These are phyloP conservation scores for Monosporascus sp. DNA, from an alignment of 2,329 filamentous ascomycete genomes.

Conservation along the genomic window DNA sequence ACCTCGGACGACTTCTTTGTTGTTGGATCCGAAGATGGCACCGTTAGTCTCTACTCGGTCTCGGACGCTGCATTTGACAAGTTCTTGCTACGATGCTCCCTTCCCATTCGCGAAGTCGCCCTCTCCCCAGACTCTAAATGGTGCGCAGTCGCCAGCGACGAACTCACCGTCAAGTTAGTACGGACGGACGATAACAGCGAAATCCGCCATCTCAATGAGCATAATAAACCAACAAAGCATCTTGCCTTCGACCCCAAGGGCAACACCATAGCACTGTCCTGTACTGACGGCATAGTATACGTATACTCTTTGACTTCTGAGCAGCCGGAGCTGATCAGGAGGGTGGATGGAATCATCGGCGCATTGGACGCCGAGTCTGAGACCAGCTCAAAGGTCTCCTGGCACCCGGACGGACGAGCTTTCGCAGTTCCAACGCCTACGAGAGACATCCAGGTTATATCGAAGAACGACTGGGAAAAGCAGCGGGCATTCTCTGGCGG, in stretches of 20 bases:
- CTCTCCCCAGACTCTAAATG: slow-evolving; percentile 77
- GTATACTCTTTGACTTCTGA: slow-evolving; percentile 78
- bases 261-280: slow-evolving; percentile 71
- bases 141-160: slow-evolving; percentile 95
- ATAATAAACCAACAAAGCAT: slow-evolving; percentile 84
- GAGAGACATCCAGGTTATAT: slow-evolving; percentile 79
- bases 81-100: slow-evolving; percentile 75
- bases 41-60: slow-evolving; percentile 90
- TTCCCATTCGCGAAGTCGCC: slow-evolving; percentile 81
- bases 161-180: slow-evolving; percentile 85
- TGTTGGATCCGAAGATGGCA: slow-evolving; percentile 87
- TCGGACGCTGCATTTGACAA: slow-evolving; percentile 68
- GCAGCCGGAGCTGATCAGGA: slow-evolving; percentile 74
- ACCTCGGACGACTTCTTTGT: slow-evolving; percentile 79
- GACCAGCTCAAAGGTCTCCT: slow-evolving; percentile 67
- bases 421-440: slow-evolving; percentile 82
- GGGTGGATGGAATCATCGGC: slow-evolving; percentile 81
- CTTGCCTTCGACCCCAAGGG: slow-evolving; percentile 81
- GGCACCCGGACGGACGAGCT: slow-evolving; percentile 92
- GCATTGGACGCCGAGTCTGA: slow-evolving; percentile 73
- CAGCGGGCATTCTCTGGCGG: slow-evolving; percentile 74
- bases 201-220: slow-evolving; percentile 75
- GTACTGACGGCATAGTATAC: slow-evolving; percentile 84
- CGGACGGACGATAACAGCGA: slow-evolving; percentile 71
- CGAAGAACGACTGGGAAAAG: slow-evolving; percentile 83